Percentiles rank a stretch among this genome's conserved stretches.
Evolutionary conservation across 164 flowering plant genomes (phyloP).

Genomic region (Sedum album): DNA sequence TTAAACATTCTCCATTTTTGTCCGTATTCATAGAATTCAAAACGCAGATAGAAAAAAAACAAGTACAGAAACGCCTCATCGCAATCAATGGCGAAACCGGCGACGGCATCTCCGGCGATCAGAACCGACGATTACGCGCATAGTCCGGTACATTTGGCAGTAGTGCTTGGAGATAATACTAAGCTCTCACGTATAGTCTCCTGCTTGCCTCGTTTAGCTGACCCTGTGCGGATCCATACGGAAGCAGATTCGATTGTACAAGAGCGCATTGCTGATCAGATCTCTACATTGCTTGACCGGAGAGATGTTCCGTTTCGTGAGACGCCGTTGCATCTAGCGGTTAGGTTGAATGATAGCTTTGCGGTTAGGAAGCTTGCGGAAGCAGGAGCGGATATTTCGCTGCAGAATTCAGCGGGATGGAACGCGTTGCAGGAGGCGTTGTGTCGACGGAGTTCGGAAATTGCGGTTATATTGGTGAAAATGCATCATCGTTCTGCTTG

Average conservation of each 20-base stretch:
- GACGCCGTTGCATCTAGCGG: constrained; percentile 86
- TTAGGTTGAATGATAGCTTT: constrained; percentile 47
- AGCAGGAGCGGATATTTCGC: constrained; percentile 80
- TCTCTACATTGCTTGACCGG: constrained; percentile 70
- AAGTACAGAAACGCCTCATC: not conserved
- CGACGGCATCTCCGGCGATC: constrained; percentile 13
- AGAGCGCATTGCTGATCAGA: constrained; percentile 51
- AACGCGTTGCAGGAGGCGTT: constrained; percentile 78
- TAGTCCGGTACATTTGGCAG: constrained; percentile 81
- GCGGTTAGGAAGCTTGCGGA: constrained; percentile 44
- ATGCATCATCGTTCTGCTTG: constrained; percentile 68
- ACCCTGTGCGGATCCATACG: constrained; percentile 42
- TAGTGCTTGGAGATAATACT: constrained; percentile 48
- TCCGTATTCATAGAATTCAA: not conserved
- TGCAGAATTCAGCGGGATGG: constrained; percentile 87
- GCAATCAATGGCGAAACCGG: constrained; percentile 21
- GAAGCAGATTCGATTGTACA: constrained; percentile 67
- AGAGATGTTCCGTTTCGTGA: constrained; percentile 74
- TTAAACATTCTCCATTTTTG: not conserved
- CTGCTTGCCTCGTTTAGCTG: constrained; percentile 51
- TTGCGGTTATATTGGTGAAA: constrained; percentile 42
- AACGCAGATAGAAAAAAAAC: too few relatives aligned
- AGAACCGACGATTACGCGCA: constrained; percentile 44
- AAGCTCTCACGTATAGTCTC: constrained; percentile 46
- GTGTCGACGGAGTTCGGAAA: constrained; percentile 39